A percentile compares a stretch with the other conserved stretches of the same genome.
Conservation (phyloP, 1,139 yeast species). For the Candida anutae region DNA sequence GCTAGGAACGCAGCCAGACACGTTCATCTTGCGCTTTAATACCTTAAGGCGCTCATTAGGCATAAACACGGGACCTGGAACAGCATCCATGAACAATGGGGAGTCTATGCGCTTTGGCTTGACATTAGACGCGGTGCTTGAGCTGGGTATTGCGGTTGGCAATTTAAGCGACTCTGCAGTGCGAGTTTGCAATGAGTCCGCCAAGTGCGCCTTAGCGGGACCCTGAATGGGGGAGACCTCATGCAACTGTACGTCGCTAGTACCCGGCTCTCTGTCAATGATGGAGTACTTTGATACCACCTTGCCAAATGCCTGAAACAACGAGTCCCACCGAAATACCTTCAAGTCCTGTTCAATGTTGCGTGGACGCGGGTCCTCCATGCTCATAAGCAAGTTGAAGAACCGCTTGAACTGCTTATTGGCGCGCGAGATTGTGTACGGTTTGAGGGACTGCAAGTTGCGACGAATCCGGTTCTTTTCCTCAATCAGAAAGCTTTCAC, state of each 20-base stretch:
- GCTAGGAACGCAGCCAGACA: no score
- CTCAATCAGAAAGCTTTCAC: slow-evolving; percentile 51
- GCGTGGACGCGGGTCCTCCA: slow-evolving; percentile 60
- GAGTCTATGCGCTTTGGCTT: background rate
- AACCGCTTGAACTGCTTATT: slow-evolving; percentile 38
- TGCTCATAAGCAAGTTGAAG: slow-evolving; percentile 55
- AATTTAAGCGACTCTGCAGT: background rate
- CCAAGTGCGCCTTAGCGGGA: background rate
- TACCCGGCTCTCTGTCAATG: slow-evolving; percentile 1
- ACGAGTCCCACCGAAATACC: slow-evolving; percentile 54
- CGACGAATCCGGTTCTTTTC: slow-evolving; percentile 68
- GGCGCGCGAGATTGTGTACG: slow-evolving; percentile 50
- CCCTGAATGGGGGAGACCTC: background rate
- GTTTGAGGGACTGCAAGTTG: slow-evolving; percentile 58
- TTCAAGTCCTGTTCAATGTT: slow-evolving; percentile 69
- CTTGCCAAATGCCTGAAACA: slow-evolving; percentile 48
- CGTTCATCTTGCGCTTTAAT: slow-evolving; percentile 13
- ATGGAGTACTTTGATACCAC: slow-evolving; percentile 54
- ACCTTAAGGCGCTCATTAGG: slow-evolving; percentile 23
- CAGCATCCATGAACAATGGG: background rate
- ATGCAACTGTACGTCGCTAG: background rate
- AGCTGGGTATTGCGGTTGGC: background rate
- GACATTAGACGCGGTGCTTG: background rate
- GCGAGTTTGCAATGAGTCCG: background rate
- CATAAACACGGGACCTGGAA: slow-evolving; percentile 9